Evolutionary conservation across 228 moss, liverwort and hornwort genomes (phyloP).

Genomic region (Sphagnum magellanicum): DNA sequence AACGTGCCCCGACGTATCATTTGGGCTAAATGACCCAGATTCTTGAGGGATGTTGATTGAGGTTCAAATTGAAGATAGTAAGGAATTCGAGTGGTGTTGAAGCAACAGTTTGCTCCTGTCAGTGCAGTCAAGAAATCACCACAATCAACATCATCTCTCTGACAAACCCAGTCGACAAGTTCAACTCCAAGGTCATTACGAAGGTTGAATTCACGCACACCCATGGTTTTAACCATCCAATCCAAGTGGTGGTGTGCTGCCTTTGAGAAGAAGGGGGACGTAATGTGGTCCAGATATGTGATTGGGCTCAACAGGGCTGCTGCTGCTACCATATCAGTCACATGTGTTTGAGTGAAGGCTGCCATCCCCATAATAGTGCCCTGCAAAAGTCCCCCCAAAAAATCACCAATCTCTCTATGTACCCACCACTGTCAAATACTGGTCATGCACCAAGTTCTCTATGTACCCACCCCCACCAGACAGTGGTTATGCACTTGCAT

Average conservation of each 20-base stretch:
- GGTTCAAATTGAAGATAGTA: slow-evolving; percentile 82
- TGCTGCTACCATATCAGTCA: slow-evolving; percentile 54
- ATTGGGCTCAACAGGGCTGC: slow-evolving; percentile 90
- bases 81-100: slow-evolving; percentile 73
- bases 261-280: slow-evolving; percentile 58
- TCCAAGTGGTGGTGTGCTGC: slow-evolving; percentile 86
- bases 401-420: background rate
- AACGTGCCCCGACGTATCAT: slow-evolving; percentile 87
- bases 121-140: slow-evolving; percentile 69
- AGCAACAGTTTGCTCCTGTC: slow-evolving; percentile 94
- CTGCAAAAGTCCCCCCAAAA: slow-evolving; percentile 19
- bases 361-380: slow-evolving; percentile 92
- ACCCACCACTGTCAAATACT: background rate
- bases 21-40: slow-evolving; percentile 86
- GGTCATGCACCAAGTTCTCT: too few species aligned
- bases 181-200: slow-evolving; percentile 70
- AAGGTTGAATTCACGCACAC: slow-evolving; percentile 76
- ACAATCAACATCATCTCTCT: slow-evolving; percentile 58
- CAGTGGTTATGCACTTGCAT: too few species aligned
- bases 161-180: slow-evolving; percentile 72
- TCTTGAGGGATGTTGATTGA: slow-evolving; percentile 91
- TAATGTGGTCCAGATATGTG: slow-evolving; percentile 78
- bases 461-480: too few species aligned
- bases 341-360: slow-evolving; percentile 55
- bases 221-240: slow-evolving; percentile 69